A percentile compares a stretch with the other conserved stretches of the same genome.
phyloP scores from a whole-genome alignment of 192 early-diverging fungal species.

The Ambispora gerdemannii region DNA sequence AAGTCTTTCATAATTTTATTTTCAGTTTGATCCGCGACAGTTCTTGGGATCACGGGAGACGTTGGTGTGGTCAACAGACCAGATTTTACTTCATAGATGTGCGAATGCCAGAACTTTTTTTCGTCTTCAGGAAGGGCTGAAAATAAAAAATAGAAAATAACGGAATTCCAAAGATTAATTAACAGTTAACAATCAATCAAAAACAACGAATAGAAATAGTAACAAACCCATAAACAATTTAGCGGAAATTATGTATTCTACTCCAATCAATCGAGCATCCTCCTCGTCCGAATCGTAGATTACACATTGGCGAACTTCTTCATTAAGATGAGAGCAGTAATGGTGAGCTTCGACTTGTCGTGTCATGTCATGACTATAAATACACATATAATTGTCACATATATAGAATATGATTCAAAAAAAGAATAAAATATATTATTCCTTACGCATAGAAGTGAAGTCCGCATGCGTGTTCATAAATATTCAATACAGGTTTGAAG shows the following conservation, averaged over 20 bases:
- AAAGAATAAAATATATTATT: not conserved
- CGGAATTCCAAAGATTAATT: too few relatives aligned
- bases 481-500: conserved; percentile 37
- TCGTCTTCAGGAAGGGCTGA: conserved; percentile 43
- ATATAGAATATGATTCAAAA: not conserved
- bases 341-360: conserved; percentile 52
- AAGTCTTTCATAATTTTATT: conserved; percentile 31
- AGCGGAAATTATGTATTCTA: conserved; percentile 61
- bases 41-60: conserved; percentile 35
- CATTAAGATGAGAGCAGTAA: conserved; percentile 48
- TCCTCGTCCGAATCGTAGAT: conserved; percentile 45
- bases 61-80: conserved; percentile 41
- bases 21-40: conserved; percentile 33
- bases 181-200: too few relatives aligned
- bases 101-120: conserved; percentile 59
- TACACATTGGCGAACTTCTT: conserved; percentile 55
- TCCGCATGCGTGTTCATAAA: conserved; percentile 45
- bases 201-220: too few relatives aligned
- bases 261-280: conserved; percentile 49
- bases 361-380: conserved; percentile 39
- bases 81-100: conserved; percentile 51
- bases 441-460: conserved; percentile 45
- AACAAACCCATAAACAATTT: conserved; percentile 50
- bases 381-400: not conserved
- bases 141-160: too few relatives aligned